These are phyloP conservation scores for Ophiocordyceps unilateralis DNA, from an alignment of 2,329 filamentous ascomycete species.

Conservation along the genomic window DNA sequence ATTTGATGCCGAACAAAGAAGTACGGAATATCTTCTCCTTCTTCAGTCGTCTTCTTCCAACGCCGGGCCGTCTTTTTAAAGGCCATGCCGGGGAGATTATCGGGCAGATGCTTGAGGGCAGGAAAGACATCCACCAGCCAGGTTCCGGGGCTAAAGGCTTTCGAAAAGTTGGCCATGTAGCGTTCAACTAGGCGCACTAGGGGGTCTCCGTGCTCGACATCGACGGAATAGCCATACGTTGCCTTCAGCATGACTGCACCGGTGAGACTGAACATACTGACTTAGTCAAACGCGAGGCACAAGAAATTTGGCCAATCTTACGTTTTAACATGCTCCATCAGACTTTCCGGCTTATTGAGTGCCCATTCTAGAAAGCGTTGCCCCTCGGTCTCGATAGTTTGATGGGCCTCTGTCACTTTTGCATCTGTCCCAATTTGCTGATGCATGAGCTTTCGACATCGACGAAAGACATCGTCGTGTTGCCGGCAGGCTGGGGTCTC, in stretches of 20 bases:
- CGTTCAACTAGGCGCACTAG: slow-evolving; percentile 12
- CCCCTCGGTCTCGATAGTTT: not conserved
- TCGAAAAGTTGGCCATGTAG: slow-evolving; percentile 12
- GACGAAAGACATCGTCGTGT: not conserved
- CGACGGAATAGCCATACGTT: slow-evolving; percentile 15
- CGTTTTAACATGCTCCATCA: not conserved
- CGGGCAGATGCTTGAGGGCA: not conserved
- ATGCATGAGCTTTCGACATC: not conserved
- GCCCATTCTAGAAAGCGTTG: not conserved
- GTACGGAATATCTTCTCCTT: not conserved
- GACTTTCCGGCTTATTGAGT: not conserved
- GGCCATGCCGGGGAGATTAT: not conserved
- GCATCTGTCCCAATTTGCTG: not conserved
- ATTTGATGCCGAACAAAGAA: not conserved
- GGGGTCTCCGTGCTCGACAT: slow-evolving; percentile 11
- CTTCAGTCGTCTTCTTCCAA: not conserved
- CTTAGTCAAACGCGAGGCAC: not conserved
- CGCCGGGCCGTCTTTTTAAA: not conserved
- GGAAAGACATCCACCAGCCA: slow-evolving; percentile 14
- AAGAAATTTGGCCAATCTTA: not conserved
- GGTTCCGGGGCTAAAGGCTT: slow-evolving; percentile 10
- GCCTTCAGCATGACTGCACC: not conserved
- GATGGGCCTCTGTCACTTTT: not conserved
- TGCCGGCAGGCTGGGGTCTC: not conserved
- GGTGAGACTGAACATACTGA: slow-evolving; percentile 3